Base-by-base conservation (phyloP, 2,329 filamentous ascomycete species). In the Chaetomium olivaceum region DNA sequence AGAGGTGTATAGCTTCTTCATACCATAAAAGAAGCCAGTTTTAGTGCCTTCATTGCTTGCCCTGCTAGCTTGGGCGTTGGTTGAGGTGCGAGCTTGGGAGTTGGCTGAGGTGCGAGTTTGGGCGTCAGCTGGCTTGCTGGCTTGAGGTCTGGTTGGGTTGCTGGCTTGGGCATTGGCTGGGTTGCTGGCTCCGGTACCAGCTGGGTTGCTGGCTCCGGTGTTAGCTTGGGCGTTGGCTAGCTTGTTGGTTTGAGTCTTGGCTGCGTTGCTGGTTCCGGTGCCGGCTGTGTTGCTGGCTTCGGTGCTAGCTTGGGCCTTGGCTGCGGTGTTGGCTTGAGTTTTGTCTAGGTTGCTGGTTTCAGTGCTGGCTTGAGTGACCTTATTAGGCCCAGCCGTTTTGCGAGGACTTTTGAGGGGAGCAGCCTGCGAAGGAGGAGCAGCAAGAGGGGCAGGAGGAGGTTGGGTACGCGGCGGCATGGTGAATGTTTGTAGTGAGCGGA, bases 1-100 rank as follows among this genome's bases (percentile, higher is more conserved):
- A 67, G n/a, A 43, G 6, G 12, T 16, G 36, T 4, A 43, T 43
- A 43, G 39, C 39, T 43, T 43, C 11, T 29, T 21, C 12, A 62
- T 27, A 85, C 85, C 85, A 64, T 88, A 87, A 73, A 87, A 87
- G 74, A 87, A 87, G 27, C 69, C 72, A 43, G 63, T 64, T 29
- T 70, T 66, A 9, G 61, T 58, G 57, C 65, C 68, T 55, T 71
- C 67, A 43, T 70, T 66, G 46, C 65, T 58, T 4, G 63, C 8
- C 16, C 54, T 62, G 46, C 55, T 64, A 31, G 43, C 29, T n/a
- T n/a, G 14, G 6, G 39, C n/a, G 16, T 4, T 43, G 16, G 16
- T 29, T 29, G n/a, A n/a, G n/a, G n/a, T 62, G 46, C 55, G 62
- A 31, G 43, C 29, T n/a, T n/a, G 14, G 6, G 39, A n/a, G 16